These are phyloP conservation scores for Wickerhamiella azymoides DNA, from an alignment of 805 yeast genomes.

Conservation along the genomic window DNA sequence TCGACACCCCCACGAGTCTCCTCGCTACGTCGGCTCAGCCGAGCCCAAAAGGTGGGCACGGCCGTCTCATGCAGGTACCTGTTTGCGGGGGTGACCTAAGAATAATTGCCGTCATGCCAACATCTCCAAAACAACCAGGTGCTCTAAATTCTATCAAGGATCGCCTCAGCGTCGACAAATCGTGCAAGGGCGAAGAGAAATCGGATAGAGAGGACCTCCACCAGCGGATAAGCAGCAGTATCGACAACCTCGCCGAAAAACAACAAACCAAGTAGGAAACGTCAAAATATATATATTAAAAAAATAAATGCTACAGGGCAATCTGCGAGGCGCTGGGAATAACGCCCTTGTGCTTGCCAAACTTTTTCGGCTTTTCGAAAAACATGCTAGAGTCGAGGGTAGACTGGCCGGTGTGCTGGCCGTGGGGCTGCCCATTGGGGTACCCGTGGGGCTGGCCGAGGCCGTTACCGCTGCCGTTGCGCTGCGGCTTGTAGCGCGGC, in stretches of 20 bases:
- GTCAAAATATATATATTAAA: background rate
- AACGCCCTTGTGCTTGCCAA: slow-evolving; percentile 3
- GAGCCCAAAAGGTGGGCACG: too few species aligned
- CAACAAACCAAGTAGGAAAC: background rate
- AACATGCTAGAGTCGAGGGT: slow-evolving; percentile 6
- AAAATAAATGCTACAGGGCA: background rate
- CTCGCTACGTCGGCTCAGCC: too few species aligned
- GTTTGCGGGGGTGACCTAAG: background rate
- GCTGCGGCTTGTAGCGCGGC: background rate
- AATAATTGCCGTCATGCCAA: background rate
- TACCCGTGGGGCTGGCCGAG: too few species aligned
- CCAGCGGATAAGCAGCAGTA: background rate
- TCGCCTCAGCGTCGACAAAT: background rate
- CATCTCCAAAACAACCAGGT: background rate
- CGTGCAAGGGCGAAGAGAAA: background rate
- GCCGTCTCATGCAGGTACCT: background rate
- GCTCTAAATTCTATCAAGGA: background rate
- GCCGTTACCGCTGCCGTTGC: too few species aligned
- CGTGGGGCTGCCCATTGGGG: too few species aligned
- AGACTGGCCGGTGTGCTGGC: background rate
- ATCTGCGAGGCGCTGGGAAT: slow-evolving; percentile 6
- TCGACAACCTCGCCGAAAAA: background rate
- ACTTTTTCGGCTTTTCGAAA: slow-evolving; percentile 3
- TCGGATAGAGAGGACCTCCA: background rate
- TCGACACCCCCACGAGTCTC: too few species aligned